phyloP scores from a whole-genome alignment of 2,329 filamentous ascomycete species.

The Penicillium sp. region DNA sequence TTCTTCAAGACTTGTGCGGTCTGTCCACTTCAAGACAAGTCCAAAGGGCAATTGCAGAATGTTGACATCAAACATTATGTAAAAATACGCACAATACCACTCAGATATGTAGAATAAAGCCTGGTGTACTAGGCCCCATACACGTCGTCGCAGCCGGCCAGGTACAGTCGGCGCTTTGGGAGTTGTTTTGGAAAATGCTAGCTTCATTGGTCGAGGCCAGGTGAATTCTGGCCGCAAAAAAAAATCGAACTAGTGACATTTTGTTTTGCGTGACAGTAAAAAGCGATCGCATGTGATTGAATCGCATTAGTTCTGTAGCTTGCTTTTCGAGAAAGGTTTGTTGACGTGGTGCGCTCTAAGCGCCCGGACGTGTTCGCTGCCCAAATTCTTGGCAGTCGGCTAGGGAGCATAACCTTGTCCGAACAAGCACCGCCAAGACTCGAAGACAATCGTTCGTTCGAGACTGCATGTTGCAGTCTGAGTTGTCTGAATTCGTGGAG shows the following conservation, averaged over 20 bases:
- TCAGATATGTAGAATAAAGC: slow-evolving; percentile 38
- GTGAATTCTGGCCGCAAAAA: slow-evolving; percentile 35
- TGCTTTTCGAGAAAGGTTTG: background rate
- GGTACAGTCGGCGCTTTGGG: slow-evolving; percentile 32
- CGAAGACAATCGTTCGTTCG: background rate
- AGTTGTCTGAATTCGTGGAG: background rate
- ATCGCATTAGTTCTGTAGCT: background rate
- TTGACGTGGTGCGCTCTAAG: background rate
- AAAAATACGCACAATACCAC: slow-evolving; percentile 41
- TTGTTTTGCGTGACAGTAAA: background rate
- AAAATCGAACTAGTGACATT: slow-evolving; percentile 9
- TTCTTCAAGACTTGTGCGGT: slow-evolving; percentile 46
- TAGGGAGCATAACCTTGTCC: background rate
- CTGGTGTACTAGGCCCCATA: slow-evolving; percentile 41
- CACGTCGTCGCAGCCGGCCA: slow-evolving; percentile 26
- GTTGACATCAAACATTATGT: slow-evolving; percentile 32
- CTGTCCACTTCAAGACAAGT: slow-evolving; percentile 48
- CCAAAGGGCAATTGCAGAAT: slow-evolving; percentile 48
- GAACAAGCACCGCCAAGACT: background rate
- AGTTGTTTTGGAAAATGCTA: slow-evolving; percentile 29
- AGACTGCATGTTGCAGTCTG: background rate
- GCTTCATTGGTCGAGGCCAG: slow-evolving; percentile 32
- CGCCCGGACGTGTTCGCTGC: background rate
- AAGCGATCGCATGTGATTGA: background rate
- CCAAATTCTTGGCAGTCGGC: background rate